Conservation (phyloP, 768 basidiomycete species). For the Leccinum aurantiacum region DNA sequence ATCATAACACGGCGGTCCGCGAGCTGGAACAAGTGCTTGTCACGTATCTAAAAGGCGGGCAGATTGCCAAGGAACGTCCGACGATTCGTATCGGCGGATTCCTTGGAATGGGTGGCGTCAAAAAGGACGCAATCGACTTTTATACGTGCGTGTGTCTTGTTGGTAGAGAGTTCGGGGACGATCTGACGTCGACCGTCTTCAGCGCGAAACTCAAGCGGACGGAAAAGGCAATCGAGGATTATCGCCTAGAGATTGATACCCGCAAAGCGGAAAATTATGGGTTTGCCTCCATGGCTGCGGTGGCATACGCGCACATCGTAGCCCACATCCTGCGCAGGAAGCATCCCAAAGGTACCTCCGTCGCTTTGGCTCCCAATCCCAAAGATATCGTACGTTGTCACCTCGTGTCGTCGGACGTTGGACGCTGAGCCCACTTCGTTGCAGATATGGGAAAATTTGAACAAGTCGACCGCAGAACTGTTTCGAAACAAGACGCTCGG, state of each 20-base stretch:
- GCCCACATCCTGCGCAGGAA: constrained; percentile 69
- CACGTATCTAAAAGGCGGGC: constrained; percentile 82
- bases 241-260: constrained; percentile 67
- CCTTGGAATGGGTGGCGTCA: constrained; percentile 79
- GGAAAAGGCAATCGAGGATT: constrained; percentile 71
- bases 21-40: constrained; percentile 89
- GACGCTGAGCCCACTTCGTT: not conserved
- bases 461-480: constrained; percentile 64
- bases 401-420: not conserved
- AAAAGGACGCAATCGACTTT: constrained; percentile 90
- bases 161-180: not conserved
- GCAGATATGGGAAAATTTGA: constrained; percentile 91
- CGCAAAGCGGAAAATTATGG: constrained; percentile 88
- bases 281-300: constrained; percentile 87
- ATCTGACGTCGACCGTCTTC: constrained; percentile 8
- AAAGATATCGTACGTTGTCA: constrained; percentile 66
- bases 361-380: constrained; percentile 82
- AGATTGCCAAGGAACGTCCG: constrained; percentile 77
- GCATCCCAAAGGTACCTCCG: constrained; percentile 67
- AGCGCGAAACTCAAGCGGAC: constrained; percentile 55
- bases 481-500: constrained; percentile 69
- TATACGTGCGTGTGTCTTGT: constrained; percentile 65
- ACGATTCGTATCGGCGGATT: constrained; percentile 76
- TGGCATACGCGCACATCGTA: constrained; percentile 85
- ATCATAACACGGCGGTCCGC: constrained; percentile 91